Conservation (phyloP, 768 basidiomycete genomes). For the Mycena leptocephala region DNA sequence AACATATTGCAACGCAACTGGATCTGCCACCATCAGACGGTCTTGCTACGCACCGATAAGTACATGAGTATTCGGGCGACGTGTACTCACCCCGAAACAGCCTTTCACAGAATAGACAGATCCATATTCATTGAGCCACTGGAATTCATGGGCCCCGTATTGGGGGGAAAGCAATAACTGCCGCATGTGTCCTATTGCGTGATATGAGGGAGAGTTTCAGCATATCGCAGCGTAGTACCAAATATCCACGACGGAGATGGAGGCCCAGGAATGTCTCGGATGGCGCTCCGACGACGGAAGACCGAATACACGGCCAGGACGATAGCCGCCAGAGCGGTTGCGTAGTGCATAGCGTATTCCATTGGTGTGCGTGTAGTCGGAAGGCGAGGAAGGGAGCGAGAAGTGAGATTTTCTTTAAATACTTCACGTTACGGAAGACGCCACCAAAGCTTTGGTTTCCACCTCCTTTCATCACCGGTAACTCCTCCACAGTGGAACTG, state of each 20-base stretch:
- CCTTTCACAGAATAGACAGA: background rate
- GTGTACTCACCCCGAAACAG: conserved; percentile 11
- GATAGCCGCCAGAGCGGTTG: background rate
- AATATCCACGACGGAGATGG: conserved; percentile 11
- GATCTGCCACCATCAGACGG: conserved; percentile 16
- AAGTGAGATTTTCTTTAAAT: too few relatives aligned
- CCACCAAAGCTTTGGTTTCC: too few relatives aligned
- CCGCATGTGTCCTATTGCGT: background rate
- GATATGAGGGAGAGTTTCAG: background rate
- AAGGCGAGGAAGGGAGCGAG: too few relatives aligned
- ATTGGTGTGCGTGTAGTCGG: background rate
- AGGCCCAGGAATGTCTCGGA: background rate
- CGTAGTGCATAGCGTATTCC: background rate
- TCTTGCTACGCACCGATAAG: background rate
- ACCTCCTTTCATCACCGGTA: too few relatives aligned
- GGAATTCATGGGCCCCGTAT: conserved; percentile 13
- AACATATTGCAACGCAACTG: background rate
- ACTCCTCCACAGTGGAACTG: too few relatives aligned
- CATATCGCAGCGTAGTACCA: background rate
- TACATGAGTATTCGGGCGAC: background rate
- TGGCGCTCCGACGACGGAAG: background rate
- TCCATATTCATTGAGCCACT: background rate
- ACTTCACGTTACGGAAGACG: too few relatives aligned
- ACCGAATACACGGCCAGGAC: background rate
- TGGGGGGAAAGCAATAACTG: background rate